Evolutionary conservation across 257 asterid species (phyloP).

Genomic region (Rubia yunnanensis): DNA sequence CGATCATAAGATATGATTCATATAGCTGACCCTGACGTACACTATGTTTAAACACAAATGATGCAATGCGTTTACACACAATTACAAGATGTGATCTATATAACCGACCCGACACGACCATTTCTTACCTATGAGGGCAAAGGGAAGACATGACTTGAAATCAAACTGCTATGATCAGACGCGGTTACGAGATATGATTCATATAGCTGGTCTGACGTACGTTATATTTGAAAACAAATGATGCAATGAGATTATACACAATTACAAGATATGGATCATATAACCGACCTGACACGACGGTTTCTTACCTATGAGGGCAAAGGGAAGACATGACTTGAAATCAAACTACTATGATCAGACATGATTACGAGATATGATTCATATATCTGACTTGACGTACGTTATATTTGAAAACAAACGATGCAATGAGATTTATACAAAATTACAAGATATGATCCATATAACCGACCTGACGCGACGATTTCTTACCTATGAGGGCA

Average conservation of each 20-base stretch:
- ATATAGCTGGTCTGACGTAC: background rate
- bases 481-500: conserved; percentile 22
- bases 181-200: background rate
- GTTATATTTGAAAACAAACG: background rate
- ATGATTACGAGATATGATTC: background rate
- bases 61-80: background rate
- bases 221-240: background rate
- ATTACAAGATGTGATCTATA: background rate
- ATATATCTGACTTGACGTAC: background rate
- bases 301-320: conserved; percentile 23
- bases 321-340: background rate
- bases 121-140: conserved; percentile 23
- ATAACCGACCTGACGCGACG: background rate
- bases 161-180: background rate
- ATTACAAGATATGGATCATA: background rate
- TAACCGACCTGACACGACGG: background rate
- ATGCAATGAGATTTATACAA: background rate
- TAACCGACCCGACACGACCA: background rate
- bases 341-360: background rate
- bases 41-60: too few species aligned
- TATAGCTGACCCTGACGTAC: background rate
- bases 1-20: background rate
- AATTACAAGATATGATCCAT: background rate
- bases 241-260: background rate
- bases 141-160: background rate